Conservation (phyloP, 768 basidiomycete genomes). For the Megacollybia marginata region DNA sequence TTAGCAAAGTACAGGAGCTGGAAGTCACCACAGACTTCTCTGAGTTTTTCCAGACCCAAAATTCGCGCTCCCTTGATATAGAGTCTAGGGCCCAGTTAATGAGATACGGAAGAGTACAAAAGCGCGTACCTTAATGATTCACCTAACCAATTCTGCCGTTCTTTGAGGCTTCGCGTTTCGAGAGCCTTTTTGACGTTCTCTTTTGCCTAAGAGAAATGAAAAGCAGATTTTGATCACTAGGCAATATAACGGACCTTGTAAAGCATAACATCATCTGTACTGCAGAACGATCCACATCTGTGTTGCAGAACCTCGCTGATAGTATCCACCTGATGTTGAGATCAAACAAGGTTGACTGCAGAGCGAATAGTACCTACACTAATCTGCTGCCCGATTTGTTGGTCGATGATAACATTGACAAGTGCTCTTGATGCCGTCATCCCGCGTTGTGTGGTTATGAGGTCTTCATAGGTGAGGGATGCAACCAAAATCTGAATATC, state of each 20-base stretch:
- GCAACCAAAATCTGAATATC: conserved; percentile 64
- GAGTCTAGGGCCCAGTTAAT: conserved; percentile 38
- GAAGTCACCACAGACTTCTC: conserved; percentile 87
- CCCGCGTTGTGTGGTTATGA: conserved; percentile 81
- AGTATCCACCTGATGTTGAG: conserved; percentile 74
- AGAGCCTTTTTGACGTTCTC: conserved; percentile 90
- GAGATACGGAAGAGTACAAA: neutral
- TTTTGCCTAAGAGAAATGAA: conserved; percentile 54
- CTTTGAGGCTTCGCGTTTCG: conserved; percentile 65
- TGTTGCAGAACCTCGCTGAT: conserved; percentile 93
- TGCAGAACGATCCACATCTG: conserved; percentile 95
- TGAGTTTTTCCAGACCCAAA: conserved; percentile 74
- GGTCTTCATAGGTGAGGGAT: conserved; percentile 74
- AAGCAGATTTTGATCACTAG: neutral
- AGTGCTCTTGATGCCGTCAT: conserved; percentile 82
- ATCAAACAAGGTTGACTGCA: conserved; percentile 1
- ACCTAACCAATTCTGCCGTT: conserved; percentile 71
- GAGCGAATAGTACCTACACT: conserved; percentile 49
- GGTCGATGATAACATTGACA: conserved; percentile 94
- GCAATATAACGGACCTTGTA: conserved; percentile 63
- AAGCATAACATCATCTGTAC: conserved; percentile 94
- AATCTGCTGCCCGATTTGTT: conserved; percentile 95
- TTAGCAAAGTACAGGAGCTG: conserved; percentile 76
- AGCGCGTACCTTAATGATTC: conserved; percentile 75
- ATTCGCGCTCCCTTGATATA: conserved; percentile 86